These are phyloP conservation scores for Mycena latifolia DNA, from an alignment of 768 basidiomycete genomes.

Conservation along the genomic window DNA sequence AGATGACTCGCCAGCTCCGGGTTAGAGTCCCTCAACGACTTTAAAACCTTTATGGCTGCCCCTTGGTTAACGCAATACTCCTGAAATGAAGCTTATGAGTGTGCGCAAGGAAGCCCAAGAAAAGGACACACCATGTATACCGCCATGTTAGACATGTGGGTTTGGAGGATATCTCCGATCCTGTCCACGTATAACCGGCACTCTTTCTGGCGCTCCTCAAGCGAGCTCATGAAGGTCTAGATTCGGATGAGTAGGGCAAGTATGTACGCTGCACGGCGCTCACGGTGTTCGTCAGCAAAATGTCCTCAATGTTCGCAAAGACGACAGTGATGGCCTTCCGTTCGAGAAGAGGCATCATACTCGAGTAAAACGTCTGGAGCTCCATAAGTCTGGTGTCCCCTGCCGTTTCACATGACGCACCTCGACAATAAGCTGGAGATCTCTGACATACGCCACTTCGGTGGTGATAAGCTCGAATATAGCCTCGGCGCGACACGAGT, in stretches of 20 bases:
- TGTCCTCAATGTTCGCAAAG: constrained; percentile 95
- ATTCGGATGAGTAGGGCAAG: background rate
- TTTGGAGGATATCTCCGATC: constrained; percentile 87
- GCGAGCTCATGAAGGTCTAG: constrained; percentile 85
- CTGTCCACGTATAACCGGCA: constrained; percentile 92
- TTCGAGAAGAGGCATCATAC: constrained; percentile 78
- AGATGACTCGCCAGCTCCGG: constrained; percentile 74
- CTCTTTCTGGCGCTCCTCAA: constrained; percentile 93
- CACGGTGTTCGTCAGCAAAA: constrained; percentile 90
- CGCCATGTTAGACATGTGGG: constrained; percentile 80
- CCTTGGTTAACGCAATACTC: constrained; percentile 93
- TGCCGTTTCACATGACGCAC: constrained; percentile 51
- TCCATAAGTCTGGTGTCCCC: constrained; percentile 17
- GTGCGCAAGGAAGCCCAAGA: background rate
- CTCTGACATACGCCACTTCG: constrained; percentile 90
- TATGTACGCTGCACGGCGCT: constrained; percentile 36
- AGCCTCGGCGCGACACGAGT: constrained; percentile 57
- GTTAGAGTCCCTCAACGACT: constrained; percentile 78
- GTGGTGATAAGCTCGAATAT: constrained; percentile 97
- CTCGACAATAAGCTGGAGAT: constrained; percentile 93
- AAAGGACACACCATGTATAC: constrained; percentile 76
- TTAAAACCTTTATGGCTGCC: constrained; percentile 80
- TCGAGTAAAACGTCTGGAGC: constrained; percentile 85
- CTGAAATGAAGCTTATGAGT: constrained; percentile 51
- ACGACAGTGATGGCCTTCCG: constrained; percentile 83